phyloP scores from a whole-genome alignment of 2,329 filamentous ascomycete species.

The Phyllosticta citrichinensis region DNA sequence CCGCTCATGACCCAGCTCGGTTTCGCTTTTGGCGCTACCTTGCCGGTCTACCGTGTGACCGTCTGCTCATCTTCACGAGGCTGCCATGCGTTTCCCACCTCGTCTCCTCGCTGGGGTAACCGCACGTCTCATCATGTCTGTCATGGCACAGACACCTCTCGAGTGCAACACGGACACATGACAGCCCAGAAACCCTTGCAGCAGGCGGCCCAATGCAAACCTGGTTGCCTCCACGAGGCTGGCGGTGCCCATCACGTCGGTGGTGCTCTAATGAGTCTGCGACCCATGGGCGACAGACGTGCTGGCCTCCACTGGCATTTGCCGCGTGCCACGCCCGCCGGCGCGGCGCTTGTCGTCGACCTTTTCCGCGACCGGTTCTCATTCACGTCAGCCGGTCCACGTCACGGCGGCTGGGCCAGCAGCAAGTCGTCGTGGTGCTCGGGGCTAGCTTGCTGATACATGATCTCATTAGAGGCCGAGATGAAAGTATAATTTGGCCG shows the following conservation, averaged over 20 bases:
- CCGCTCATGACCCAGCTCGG: background rate
- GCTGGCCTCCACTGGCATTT: background rate
- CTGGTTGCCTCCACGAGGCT: background rate
- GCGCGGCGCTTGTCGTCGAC: background rate
- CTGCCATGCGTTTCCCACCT: background rate
- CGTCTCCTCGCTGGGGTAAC: background rate
- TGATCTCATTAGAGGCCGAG: background rate
- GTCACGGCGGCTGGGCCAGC: background rate
- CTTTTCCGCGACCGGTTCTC: background rate
- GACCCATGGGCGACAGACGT: background rate
- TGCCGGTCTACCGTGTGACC: background rate
- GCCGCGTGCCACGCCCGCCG: background rate
- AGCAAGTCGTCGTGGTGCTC: background rate
- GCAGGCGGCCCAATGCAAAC: background rate
- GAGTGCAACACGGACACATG: background rate
- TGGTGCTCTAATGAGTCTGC: background rate
- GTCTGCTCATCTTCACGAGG: background rate
- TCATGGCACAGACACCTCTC: background rate
- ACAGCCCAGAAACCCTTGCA: background rate
- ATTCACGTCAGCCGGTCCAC: background rate
- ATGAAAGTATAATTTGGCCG: background rate
- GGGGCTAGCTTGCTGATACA: background rate
- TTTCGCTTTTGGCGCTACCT: background rate
- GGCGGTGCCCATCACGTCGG: background rate
- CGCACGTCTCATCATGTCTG: background rate